Evolutionary conservation across 208 protist genomes (phyloP), one percentile per base, ranked within the genome.

Genomic region (Jaenimonas drosophilae): DNA sequence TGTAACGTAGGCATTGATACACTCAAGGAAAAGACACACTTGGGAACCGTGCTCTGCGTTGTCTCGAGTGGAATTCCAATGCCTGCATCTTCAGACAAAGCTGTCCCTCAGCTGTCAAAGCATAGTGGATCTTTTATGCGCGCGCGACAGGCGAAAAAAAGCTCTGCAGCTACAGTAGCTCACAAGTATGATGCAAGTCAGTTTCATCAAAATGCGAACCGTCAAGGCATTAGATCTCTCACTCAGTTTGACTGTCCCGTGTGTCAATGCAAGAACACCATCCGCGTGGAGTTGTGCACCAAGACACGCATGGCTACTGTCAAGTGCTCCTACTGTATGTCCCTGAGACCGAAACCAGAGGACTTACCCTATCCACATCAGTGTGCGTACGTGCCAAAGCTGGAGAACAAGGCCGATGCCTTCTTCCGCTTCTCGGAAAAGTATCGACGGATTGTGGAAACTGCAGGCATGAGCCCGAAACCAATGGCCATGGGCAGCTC

Each of bases 321-420:
- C 39, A 40, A 43, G 34, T 93, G 84, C 51, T 68, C 56, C 9
- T 73, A 88, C 55, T 93, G 84, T 64, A 49, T 73, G 43, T 51
- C 64, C 11, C 31, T 84, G 17, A 36, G 56, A 14, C 77, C 78
- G 0, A 55, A 62, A 1, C 76, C 78, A 4, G 50, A 38, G 11
- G 76, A 88, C 30, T 33, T 92, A 49, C 85, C 79, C 11, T 93
- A 88, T 49, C 85, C 85, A 0, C 85, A 64, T 40, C 30, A 49
- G 32, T 73, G 71, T 7, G 11, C 31, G 4, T 90, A 78, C 59
- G 56, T 79, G 2, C 80, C 71, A 12, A 63, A 59, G 17, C 60
- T 91, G n/a, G 67, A 90, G 60, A 89, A 88, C 56, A 75, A 73
- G 23, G 85, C 80, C 5, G 85, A 93, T 47, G 75, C 70, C 0